phyloP scores from a whole-genome alignment of 2,329 filamentous ascomycete genomes.

The Diaporthe citri region DNA sequence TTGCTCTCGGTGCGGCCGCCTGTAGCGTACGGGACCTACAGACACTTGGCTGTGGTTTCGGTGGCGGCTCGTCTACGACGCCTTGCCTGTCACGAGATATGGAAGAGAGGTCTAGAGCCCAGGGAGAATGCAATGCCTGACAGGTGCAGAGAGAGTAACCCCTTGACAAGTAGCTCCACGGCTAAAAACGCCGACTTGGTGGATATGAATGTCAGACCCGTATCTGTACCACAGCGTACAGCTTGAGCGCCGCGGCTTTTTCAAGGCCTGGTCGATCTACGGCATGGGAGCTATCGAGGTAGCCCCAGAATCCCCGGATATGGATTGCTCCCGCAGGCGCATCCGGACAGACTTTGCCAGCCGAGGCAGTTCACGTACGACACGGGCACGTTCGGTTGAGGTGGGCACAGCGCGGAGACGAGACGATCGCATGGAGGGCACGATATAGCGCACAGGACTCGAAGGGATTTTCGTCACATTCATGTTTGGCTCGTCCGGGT shows the following conservation, averaged over 20 bases:
- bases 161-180: too few relatives aligned
- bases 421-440: neutral
- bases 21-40: neutral
- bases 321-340: conserved; percentile 53
- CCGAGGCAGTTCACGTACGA: conserved; percentile 51
- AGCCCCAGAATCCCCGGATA: conserved; percentile 68
- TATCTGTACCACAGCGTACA: conserved; percentile 74
- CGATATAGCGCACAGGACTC: neutral
- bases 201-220: conserved; percentile 67
- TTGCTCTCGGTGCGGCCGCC: too few relatives aligned
- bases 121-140: neutral
- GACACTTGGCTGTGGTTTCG: neutral
- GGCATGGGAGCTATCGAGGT: conserved; percentile 69
- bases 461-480: conserved; percentile 32
- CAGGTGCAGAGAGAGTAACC: neutral
- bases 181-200: neutral
- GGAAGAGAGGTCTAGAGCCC: neutral
- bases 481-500: conserved; percentile 22
- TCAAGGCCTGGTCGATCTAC: conserved; percentile 70
- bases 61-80: neutral
- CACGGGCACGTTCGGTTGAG: neutral
- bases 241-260: conserved; percentile 72
- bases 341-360: conserved; percentile 69
- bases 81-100: neutral
- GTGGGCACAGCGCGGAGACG: neutral